These are phyloP conservation scores for Cinchona pubescens DNA, from an alignment of 257 asterid species.

Conservation along the genomic window DNA sequence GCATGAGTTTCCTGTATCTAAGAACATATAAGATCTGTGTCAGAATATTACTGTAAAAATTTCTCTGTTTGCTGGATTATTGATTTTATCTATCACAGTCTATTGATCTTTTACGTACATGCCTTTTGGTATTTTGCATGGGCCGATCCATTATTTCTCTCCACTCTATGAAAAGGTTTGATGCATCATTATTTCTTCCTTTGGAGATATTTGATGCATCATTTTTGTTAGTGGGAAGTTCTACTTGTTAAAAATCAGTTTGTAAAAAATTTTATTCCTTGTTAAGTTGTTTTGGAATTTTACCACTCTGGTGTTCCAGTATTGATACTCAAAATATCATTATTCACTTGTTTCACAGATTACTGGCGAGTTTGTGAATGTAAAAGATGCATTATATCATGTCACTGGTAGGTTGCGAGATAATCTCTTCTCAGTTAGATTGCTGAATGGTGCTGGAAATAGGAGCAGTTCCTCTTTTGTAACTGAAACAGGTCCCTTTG, in stretches of 20 bases:
- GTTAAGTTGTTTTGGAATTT: background rate
- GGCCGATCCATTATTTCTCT: background rate
- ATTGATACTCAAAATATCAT: background rate
- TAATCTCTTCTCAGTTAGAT: conserved; percentile 35
- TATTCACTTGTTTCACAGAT: conserved; percentile 44
- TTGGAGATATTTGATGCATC: background rate
- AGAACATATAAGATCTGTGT: background rate
- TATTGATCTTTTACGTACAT: background rate
- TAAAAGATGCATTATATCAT: conserved; percentile 58
- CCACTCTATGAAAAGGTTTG: background rate
- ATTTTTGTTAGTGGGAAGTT: background rate
- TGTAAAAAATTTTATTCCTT: background rate
- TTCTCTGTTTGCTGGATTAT: background rate
- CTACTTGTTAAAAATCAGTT: background rate
- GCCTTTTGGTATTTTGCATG: background rate
- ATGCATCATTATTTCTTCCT: background rate
- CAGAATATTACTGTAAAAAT: background rate
- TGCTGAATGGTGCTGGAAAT: conserved; percentile 29
- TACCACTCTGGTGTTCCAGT: background rate
- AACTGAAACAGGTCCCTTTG: conserved; percentile 36
- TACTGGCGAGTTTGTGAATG: conserved; percentile 60
- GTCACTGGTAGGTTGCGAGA: conserved; percentile 64
- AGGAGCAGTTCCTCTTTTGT: conserved; percentile 18
- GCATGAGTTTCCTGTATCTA: background rate
- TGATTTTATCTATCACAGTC: background rate